Evolutionary conservation across 805 yeast species (phyloP).

Genomic region (Teunomyces aglyptinius): DNA sequence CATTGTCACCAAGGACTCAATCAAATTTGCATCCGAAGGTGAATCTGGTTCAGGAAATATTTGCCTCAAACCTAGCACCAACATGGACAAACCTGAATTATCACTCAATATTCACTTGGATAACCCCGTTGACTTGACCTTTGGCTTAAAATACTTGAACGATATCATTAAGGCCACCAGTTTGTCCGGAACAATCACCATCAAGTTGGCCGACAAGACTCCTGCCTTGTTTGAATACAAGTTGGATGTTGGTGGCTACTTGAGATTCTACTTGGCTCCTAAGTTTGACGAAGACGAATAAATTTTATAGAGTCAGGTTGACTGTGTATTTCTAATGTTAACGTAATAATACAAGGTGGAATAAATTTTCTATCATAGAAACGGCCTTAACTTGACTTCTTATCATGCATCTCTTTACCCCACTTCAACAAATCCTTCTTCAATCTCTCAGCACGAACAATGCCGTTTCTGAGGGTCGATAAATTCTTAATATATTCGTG

Average conservation of each 20-base stretch:
- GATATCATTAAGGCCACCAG: conserved; percentile 91
- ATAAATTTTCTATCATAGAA: not conserved
- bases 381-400: conserved; percentile 13
- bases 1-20: conserved; percentile 86
- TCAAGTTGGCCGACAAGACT: conserved; percentile 84
- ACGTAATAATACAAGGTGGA: conserved; percentile 4
- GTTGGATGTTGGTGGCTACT: conserved; percentile 80
- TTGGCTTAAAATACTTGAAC: conserved; percentile 86
- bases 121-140: conserved; percentile 83
- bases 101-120: conserved; percentile 73
- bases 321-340: conserved; percentile 4
- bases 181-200: conserved; percentile 71
- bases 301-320: conserved; percentile 1
- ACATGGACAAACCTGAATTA: conserved; percentile 77
- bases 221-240: conserved; percentile 94
- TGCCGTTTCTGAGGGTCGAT: conserved; percentile 67
- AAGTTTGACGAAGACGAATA: conserved; percentile 77
- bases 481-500: conserved; percentile 85
- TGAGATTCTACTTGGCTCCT: conserved; percentile 96
- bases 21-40: conserved; percentile 87
- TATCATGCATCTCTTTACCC: conserved; percentile 79
- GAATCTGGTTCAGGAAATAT: conserved; percentile 87
- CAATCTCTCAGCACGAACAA: conserved; percentile 75
- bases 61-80: conserved; percentile 77
- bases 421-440: conserved; percentile 70